Base-by-base conservation (phyloP, 805 yeast species). In the Metschnikowia kunwiensis region DNA sequence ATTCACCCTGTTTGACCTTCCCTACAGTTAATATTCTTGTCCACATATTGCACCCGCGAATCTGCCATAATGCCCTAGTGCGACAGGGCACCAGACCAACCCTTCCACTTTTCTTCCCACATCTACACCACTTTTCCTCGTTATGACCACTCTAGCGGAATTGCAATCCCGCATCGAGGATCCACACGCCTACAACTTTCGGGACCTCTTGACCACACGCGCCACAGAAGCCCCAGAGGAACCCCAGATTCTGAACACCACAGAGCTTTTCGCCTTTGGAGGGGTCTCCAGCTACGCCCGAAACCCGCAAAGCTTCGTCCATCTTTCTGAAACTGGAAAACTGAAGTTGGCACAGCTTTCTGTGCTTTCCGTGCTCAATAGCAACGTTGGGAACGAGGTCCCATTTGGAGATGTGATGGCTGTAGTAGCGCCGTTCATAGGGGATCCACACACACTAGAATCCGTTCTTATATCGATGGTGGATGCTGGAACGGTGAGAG, bases 241-340 rank as follows among this genome's bases (percentile, higher is more conserved):
- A 15, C 19, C n/a, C 15, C 17, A 18, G 22, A 12, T 39, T 8
- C 31, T 47, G 7, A 58, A 59, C 32, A 60, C 66, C 5, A 22
- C 61, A 5, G 74, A 68, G 49, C 51, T 68, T 21, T 66, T 65
- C 42, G 50, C 70, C 2, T 65, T 61, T 43, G 74, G 74, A 2
- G 54, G 53, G 31, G 49, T 50, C 19, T 36, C 42, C 3, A 54
- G 55, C 27, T 64, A 61, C 40, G 24, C 41, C 6, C 34, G 47
- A 32, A 48, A 60, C 37, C 31, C 32, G 13, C 30, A 21, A 1
- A 28, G 43, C 5, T 61, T 27, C 35, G 28, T 55, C 7, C 44
- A 35, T 1, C 42, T 54, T 11, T 47, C 45, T 24, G 23, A 30
- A 5, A 27, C 27, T 1, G 43, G 54, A 9, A 12, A 46, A 8